A percentile compares a stretch with the other conserved stretches of the same genome.
phyloP scores from a whole-genome alignment of 1,139 yeast species.

The Yamadazyma diddensiae region DNA sequence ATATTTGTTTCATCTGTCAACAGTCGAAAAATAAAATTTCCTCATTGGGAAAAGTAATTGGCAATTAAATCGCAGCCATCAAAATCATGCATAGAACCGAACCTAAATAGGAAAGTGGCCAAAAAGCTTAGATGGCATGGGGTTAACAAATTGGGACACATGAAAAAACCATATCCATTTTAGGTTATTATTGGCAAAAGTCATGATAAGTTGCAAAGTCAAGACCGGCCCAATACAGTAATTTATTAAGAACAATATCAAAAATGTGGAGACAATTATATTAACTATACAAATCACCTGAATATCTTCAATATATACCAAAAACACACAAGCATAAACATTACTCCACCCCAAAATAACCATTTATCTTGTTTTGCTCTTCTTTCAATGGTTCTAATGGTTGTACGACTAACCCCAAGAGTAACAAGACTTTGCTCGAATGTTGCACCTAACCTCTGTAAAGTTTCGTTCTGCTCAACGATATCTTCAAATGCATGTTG shows the following conservation, averaged over 20 bases:
- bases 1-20: slow-evolving; percentile 4
- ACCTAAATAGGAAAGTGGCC: slow-evolving; percentile 8
- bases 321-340: slow-evolving; percentile 62
- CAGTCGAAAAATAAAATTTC: slow-evolving; percentile 14
- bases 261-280: neutral
- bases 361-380: slow-evolving; percentile 89
- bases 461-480: slow-evolving; percentile 76
- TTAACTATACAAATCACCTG: slow-evolving; percentile 28
- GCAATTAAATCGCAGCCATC: slow-evolving; percentile 3
- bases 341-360: slow-evolving; percentile 76
- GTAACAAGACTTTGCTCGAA: slow-evolving; percentile 72
- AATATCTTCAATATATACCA: slow-evolving; percentile 68
- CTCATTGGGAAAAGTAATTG: slow-evolving; percentile 18
- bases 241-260: neutral
- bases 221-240: neutral
- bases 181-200: neutral
- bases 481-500: slow-evolving; percentile 81
- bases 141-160: neutral
- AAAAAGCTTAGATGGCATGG: slow-evolving; percentile 1
- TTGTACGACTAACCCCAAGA: slow-evolving; percentile 82
- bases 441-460: slow-evolving; percentile 60
- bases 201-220: neutral
- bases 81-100: slow-evolving; percentile 2
- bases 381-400: slow-evolving; percentile 76
- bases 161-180: neutral